Base-by-base conservation (phyloP, 352 stramenopile genomes). In the Blastocystis sp. region DNA sequence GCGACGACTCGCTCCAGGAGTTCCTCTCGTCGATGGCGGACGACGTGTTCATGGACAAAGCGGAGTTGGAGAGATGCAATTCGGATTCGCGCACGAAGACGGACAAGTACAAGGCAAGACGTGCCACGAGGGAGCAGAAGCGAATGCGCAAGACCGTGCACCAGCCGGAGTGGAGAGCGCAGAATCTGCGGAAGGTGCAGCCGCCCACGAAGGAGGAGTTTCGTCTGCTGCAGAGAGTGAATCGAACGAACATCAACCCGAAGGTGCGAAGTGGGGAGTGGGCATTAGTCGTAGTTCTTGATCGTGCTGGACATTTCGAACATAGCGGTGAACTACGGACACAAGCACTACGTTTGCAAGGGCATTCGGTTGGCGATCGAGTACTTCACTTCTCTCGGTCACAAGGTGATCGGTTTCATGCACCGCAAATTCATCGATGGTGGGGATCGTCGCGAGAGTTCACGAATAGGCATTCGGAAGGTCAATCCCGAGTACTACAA, bases 231-330 rank as follows among this genome's bases (percentile, higher is more conserved):
- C 66, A 77, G 66, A 77, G n/a, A 16, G 66, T 77, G 26, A 77
- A 77, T 51, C 66, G 66, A 13, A 77, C 66, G 6, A 77, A 77
- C 45, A 77, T 77, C 66, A 77, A 77, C 29, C 37, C 37, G 31
- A 77, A 41, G 24, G 66, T 77, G 29, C n/a, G 9, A 4, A 3
- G 21, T 21, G 31, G n/a, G n/a, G 37, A 3, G 24, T 50, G 31
- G 21, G 45, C 39, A 3, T 80, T 4, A 62, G 9, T 29, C 6
- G 3, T 80, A 80, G 69, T 80, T 80, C 39, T 61, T 37, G 26
- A 63, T 80, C 31, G 69, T 80, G 21, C 31, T 80, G 33, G 69
- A 80, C 35, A 63, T 80, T n/a, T 63, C 39, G 35, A 80, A 80
- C 45, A 80, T 80, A 29, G 69, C 69, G 13, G 37, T 80, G 24